Conservation (phyloP, 257 asterid species). For the Solanum rostratum region DNA sequence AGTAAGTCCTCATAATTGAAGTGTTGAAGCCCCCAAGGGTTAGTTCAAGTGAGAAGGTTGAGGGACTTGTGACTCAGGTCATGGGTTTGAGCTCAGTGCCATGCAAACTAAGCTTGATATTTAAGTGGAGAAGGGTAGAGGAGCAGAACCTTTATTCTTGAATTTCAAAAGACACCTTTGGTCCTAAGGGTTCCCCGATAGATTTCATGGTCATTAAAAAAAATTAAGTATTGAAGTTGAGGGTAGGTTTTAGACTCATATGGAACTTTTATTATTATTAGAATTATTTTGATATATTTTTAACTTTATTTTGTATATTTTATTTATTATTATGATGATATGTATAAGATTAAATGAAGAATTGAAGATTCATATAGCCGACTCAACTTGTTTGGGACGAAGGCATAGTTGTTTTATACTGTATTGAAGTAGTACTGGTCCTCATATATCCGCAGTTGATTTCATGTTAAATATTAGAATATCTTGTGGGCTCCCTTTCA, state of each 20-base stretch:
- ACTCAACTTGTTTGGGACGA: background rate
- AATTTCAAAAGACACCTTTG: background rate
- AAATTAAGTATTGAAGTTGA: background rate
- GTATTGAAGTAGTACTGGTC: background rate
- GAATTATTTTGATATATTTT: background rate
- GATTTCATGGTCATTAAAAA: background rate
- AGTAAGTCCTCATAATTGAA: background rate
- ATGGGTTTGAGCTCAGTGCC: background rate
- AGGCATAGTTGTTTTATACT: background rate
- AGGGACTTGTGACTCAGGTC: background rate
- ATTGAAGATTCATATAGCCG: background rate
- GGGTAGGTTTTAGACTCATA: background rate
- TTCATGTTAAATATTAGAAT: background rate
- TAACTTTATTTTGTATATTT: background rate
- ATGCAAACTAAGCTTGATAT: background rate
- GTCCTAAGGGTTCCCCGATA: background rate
- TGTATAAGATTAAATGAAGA: background rate
- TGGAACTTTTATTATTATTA: background rate
- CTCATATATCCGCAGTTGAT: background rate
- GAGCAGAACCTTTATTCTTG: background rate
- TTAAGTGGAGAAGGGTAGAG: background rate
- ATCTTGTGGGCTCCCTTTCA: background rate
- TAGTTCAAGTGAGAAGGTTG: background rate
- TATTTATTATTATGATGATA: background rate
- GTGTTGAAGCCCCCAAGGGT: background rate